Base-by-base conservation (phyloP, 2,329 filamentous ascomycete species). In the Helotiales sp. region DNA sequence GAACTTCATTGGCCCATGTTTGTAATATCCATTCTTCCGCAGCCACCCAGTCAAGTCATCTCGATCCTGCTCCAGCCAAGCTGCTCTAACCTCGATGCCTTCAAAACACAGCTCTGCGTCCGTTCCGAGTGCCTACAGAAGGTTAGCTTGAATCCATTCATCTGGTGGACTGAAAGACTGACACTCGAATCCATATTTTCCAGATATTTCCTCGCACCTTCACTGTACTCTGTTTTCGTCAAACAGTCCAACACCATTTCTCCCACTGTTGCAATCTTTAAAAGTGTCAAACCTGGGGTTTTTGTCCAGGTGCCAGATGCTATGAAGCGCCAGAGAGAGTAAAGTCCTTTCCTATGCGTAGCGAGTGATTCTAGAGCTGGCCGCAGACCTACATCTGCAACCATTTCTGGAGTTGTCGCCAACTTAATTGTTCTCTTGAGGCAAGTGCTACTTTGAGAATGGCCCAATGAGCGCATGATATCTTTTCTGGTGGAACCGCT, bases 21-120 rank as follows among this genome's bases (percentile, higher is more conserved):
- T 59, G 20, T 59, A 59, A 45, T 64, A 67, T 32, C 70, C 66
- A 61, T 70, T 60, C n/a, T 22, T 37, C 32, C 55, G 65, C 50
- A 70, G 55, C 71, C 71, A 72, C 6, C 47, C 34, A 28, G 49
- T 47, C 6, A 72, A 28, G 63, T 71, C 66, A 20, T 68, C 63
- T 32, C 34, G 40, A 49, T 72, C 71, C 47, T 67, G 52, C 34
- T 72, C 69, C 26, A 68, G 24, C 69, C 69, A 72, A 4, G 13
- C 24, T 6, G 50, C 59, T 45, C 62, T 69, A 4, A 58, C 64
- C 40, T 52, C 47, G 15, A 71, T 58, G 24, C 26, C 60, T 47
- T 72, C 67, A 15, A 71, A 61, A 28, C 54, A 47, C 30, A 59
- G 47, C 37, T 61, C 64, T 17, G 66, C 47, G 8, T 61, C 24